Conservation (phyloP, 208 protist genomes). For the Leishmania major region DNA sequence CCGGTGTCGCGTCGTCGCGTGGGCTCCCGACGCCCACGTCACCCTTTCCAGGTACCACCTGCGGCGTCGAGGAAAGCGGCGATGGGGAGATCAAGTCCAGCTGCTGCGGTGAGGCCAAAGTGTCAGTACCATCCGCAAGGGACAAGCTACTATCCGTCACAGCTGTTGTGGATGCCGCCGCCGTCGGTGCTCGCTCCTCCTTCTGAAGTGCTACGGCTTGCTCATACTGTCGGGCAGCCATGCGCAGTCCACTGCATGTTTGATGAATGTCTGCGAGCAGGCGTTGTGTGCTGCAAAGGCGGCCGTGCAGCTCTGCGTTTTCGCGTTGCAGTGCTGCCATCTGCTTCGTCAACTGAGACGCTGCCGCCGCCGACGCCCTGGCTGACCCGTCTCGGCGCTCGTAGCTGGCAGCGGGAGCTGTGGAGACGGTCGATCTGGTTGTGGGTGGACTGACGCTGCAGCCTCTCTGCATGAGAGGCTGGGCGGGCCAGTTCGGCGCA, state of each 20-base stretch:
- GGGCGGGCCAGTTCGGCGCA: neutral
- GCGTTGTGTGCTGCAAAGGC: neutral
- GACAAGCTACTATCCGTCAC: neutral
- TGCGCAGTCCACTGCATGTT: constrained; percentile 7
- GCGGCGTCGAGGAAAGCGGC: neutral
- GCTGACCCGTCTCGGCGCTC: neutral
- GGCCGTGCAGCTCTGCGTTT: constrained; percentile 2
- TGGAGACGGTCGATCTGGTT: neutral
- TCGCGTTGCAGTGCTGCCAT: neutral
- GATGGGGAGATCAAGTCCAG: neutral
- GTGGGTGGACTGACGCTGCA: neutral
- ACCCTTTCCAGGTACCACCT: neutral
- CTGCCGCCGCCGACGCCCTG: neutral
- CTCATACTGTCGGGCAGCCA: constrained; percentile 20
- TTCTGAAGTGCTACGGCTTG: constrained; percentile 1
- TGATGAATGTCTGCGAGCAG: constrained; percentile 10
- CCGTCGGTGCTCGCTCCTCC: neutral
- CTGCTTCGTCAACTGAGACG: neutral
- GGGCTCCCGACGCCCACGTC: neutral
- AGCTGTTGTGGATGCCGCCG: neutral
- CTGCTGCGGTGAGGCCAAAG: neutral
- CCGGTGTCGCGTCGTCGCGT: neutral
- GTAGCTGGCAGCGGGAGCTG: neutral
- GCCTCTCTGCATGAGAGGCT: neutral
- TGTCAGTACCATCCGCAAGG: neutral